These are phyloP conservation scores for Triticum aestivum DNA, from an alignment of 176 grass and related monocot species.

Conservation along the genomic window DNA sequence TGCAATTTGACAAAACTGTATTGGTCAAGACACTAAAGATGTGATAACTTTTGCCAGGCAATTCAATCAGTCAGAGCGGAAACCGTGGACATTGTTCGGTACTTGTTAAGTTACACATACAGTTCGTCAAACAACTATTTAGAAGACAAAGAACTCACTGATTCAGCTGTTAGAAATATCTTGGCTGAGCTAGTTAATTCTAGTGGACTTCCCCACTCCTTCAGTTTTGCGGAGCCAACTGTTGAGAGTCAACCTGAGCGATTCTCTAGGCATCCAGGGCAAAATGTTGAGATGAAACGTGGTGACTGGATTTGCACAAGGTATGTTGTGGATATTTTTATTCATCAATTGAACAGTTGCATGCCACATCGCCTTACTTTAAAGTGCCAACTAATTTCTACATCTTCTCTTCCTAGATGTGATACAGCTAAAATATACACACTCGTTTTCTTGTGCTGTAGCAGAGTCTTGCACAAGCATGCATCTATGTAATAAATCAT, in stretches of 20 bases:
- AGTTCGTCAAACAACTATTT: constrained; percentile 32
- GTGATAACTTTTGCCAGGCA: constrained; percentile 35
- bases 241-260: constrained; percentile 36
- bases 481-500: neutral
- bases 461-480: neutral
- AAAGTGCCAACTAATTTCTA: neutral
- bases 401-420: constrained; percentile 11
- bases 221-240: constrained; percentile 40
- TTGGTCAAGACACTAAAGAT: constrained; percentile 16
- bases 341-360: neutral
- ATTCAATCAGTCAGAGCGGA: constrained; percentile 50
- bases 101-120: constrained; percentile 73
- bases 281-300: constrained; percentile 85
- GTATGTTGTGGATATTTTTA: constrained; percentile 35
- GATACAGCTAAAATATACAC: neutral
- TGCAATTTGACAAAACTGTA: constrained; percentile 9
- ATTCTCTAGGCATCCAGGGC: constrained; percentile 40
- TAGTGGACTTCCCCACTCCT: constrained; percentile 14
- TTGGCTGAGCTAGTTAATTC: constrained; percentile 64
- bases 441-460: neutral
- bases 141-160: constrained; percentile 52
- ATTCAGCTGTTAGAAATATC: constrained; percentile 63
- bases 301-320: constrained; percentile 92
- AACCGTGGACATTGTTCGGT: constrained; percentile 82
- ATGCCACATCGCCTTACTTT: neutral